Percentiles rank a stretch among this genome's conserved stretches.
Conservation (phyloP, 2,329 filamentous ascomycete genomes). For the Trichophyton simii region DNA sequence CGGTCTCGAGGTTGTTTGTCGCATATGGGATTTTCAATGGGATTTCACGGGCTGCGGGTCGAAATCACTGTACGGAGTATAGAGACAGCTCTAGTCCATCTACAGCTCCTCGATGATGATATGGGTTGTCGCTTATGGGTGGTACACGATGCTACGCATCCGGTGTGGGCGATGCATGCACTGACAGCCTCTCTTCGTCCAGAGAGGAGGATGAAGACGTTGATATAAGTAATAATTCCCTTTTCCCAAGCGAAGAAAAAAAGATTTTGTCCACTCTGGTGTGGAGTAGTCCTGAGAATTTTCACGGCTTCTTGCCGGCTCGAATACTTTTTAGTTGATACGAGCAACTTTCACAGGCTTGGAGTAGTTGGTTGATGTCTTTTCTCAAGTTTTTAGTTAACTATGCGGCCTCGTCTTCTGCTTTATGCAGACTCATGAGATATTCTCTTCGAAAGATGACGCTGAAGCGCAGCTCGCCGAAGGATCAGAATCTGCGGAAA, state of each 20-base stretch:
- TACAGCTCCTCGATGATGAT: not conserved
- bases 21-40: not conserved
- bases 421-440: not conserved
- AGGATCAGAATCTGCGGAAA: not conserved
- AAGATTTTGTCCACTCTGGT: not conserved
- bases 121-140: not conserved
- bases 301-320: not conserved
- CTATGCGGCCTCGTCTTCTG: not conserved
- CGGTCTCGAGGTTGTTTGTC: not conserved
- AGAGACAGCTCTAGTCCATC: not conserved
- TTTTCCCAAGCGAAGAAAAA: not conserved
- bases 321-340: not conserved
- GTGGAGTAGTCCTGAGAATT: not conserved
- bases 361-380: not conserved
- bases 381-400: not conserved
- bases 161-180: not conserved
- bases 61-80: not conserved
- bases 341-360: not conserved
- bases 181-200: not conserved
- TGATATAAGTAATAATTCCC: not conserved
- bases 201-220: not conserved
- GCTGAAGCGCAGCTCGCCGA: not conserved
- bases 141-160: not conserved
- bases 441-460: not conserved
- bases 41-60: constrained; percentile 1